Conservation (phyloP, 2,329 filamentous ascomycete genomes). For the Trichoderma semiorbis region DNA sequence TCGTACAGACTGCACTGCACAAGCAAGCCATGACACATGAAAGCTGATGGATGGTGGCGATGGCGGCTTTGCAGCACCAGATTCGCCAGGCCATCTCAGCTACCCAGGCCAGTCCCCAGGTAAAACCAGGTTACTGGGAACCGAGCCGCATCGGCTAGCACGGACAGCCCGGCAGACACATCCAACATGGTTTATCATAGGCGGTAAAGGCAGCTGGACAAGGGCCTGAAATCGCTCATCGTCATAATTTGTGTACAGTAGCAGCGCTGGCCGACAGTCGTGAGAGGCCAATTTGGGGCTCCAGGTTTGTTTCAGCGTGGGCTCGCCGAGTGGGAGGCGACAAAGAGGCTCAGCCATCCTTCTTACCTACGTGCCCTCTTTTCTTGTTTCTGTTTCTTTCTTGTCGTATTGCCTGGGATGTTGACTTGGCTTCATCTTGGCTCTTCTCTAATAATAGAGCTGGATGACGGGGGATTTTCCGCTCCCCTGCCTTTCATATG, state of each 20-base stretch:
- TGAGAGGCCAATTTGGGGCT: neutral
- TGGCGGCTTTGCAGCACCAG: neutral
- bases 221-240: slow-evolving; percentile 15
- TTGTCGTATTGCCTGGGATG: neutral
- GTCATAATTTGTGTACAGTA: neutral
- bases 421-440: neutral
- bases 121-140: slow-evolving; percentile 17
- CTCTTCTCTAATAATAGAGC: neutral
- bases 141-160: slow-evolving; percentile 17
- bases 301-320: slow-evolving; percentile 7
- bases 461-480: neutral
- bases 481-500: neutral
- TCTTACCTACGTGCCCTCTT: neutral
- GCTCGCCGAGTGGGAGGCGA: slow-evolving; percentile 8
- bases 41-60: slow-evolving; percentile 9
- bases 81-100: slow-evolving; percentile 11
- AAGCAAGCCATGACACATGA: neutral
- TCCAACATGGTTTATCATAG: neutral
- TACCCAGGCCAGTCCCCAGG: neutral
- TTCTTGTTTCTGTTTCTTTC: neutral
- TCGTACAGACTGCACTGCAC: neutral
- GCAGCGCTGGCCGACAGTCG: neutral
- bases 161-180: slow-evolving; percentile 17
- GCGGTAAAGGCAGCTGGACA: slow-evolving; percentile 9
- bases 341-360: neutral